Evolutionary conservation across 2,329 filamentous ascomycete genomes (phyloP), one percentile per base, ranked within the genome.

Genomic region (Aspergillus udagawae): DNA sequence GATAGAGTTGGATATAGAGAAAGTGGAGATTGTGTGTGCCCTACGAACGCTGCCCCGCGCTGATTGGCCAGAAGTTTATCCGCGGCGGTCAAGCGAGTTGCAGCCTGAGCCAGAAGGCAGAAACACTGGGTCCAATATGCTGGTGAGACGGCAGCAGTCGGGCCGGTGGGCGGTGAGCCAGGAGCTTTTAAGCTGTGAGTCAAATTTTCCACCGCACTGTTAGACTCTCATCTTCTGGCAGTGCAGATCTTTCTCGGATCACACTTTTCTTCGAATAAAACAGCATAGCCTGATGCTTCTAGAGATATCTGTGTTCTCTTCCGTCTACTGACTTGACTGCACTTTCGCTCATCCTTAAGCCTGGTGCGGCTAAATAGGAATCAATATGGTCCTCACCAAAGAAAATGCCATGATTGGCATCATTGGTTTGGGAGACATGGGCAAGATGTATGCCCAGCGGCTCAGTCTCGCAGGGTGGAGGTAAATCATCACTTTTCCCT

Each of bases 401-500:
- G 84, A 87, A 66, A 81, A 83, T 70, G 91, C 91, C 73, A 86
- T 88, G 61, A 84, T 99, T 65, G 94, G 94, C 65, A 89, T 99
- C 71, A 99, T 99, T 73, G 94, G 94, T 60, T 97, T 99, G 92
- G 94, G 94, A 63, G 93, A 97, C 71, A 99, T 99, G 94, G 94
- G 94, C 70, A 96, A 89, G 83, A 95, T 99, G 91, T 99, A 99
- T 76, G 91, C 94, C 70, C 86, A 89, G 70, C 86, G 87, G 71
- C 84, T 99, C 69, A 92, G 91, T 76, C 85, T 86, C 72, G 94
- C 93, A 72, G 94, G 94, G 70, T 99, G 94, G 93, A 97, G 91
- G 94, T 62, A 67, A 65, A 51, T 51, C 28, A 23, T 47, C 21
- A 23, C 21, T 41, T n/a, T 51, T 20, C 29, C 35, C 32, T 41